Percentiles rank a stretch among this genome's conserved stretches.
Conservation (phyloP, 2,329 filamentous ascomycete species). For the Xylariaceae sp. region DNA sequence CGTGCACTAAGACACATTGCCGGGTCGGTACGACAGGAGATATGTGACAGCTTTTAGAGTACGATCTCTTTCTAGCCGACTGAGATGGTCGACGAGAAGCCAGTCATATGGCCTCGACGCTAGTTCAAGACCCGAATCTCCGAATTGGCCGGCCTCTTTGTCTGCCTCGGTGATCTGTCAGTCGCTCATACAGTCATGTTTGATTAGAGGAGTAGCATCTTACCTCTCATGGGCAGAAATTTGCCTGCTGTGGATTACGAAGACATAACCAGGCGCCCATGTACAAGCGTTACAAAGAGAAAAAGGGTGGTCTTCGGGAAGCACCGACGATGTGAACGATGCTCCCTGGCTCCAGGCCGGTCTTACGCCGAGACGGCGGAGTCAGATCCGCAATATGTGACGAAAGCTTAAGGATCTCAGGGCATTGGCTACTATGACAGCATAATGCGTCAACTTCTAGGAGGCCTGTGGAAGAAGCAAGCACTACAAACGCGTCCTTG, state of each 20-base stretch:
- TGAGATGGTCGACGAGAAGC: not conserved
- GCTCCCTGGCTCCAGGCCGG: not conserved
- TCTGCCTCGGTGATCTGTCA: not conserved
- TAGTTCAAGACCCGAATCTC: not conserved
- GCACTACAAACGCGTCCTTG: not conserved
- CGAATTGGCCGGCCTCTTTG: not conserved
- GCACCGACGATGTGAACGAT: not conserved
- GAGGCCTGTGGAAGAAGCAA: not conserved
- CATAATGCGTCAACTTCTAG: not conserved
- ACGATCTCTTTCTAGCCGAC: slow-evolving; percentile 1
- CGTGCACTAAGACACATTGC: slow-evolving; percentile 28
- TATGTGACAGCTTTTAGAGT: slow-evolving; percentile 2
- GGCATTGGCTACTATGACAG: not conserved
- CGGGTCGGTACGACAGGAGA: slow-evolving; percentile 21
- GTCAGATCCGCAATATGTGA: not conserved
- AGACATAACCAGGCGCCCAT: not conserved
- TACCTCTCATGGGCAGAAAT: not conserved
- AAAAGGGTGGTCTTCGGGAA: not conserved
- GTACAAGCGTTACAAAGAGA: not conserved
- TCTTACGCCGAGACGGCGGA: not conserved
- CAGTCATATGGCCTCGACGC: not conserved
- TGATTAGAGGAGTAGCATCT: not conserved
- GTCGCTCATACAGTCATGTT: not conserved
- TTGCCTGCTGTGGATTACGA: not conserved
- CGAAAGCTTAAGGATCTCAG: not conserved